Evolutionary conservation across 2,329 filamentous ascomycete genomes (phyloP), one percentile per base, ranked within the genome.

Genomic region (Tolypocladium capitatum): DNA sequence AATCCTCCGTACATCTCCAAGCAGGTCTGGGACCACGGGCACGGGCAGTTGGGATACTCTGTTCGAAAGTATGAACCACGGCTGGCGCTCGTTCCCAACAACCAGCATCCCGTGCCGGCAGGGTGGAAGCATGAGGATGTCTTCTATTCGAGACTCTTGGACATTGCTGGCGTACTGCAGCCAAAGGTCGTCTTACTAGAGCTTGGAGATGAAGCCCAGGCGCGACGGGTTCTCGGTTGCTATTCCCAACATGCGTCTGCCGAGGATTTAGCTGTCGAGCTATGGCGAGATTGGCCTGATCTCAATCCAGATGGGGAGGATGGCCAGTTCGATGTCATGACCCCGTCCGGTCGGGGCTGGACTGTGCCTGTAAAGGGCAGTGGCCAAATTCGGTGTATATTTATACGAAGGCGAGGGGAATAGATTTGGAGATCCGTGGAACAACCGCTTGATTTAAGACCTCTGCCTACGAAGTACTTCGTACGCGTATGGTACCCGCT

Each of bases 1-100:
- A 98, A 98, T 58, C 92, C 92, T 16, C 92, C 92, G 0, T 97
- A 97, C 62, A 83, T 97, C 45, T 94, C 89, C 2, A 68, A 71
- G 0, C 54, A 61, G 35, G 57, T 64, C 10, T 72, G 68, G 68
- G 50, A 61, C 33, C 53, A 63, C 4, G 68, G 66, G 18, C 56
- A 56, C 11, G 64, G 64, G 16, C 63, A 70, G 31, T 54, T 72
- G 41, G 77, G 76, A 8, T 89, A 86, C 57, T 91, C 86, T 13
- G 91, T 96, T 30, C 78, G 88, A 16, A 80, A 80, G 42, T 88
- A 80, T 60, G 92, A 98, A 65, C 92, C 92, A 4, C 77, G 70
- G 53, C 66, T 86, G 13, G 92, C 92, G 0, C 72, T 97, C 14
- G 86, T 97, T 10, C 75, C 76, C 0, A 52, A 53, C 14, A 49